Evolutionary conservation across 305 asterid genomes (phyloP), one percentile per base, ranked within the genome.

Genomic region (Withania somnifera): DNA sequence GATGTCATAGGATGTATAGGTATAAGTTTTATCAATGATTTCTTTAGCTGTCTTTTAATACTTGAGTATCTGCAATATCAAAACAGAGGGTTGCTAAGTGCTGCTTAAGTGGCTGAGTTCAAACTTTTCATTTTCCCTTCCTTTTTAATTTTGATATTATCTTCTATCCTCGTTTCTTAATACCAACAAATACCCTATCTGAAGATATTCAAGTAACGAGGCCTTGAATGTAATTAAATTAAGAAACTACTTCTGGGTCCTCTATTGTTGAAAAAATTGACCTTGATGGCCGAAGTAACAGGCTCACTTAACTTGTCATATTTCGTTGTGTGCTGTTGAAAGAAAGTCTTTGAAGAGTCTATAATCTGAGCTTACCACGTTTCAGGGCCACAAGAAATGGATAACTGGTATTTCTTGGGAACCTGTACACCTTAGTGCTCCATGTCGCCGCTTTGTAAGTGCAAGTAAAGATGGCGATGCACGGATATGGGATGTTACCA

Each of bases 391-490:
- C 89, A 96, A 94, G 87, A 96, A 94, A 93, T 94, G 98, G 99
- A 90, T 96, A 83, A 96, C 99, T 80, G 98, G 98, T 82, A 89
- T 96, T 84, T 92, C 98, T 58, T 96, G 99, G 99, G 99, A 96
- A 85, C 99, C 99, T n/a, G 88, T 91, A 84, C 99, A 96, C 87
- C 95, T 94, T 40, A 90, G 71, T 87, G 92, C 98, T 82, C 99
- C 99, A 50, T 88, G 93, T 79, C 97, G 99, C 73, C 98, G 97
- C 50, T 92, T 95, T 71, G 99, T 95, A 28, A 95, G 98, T 89
- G 91, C 95, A 66, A 94, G 98, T 89, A 96, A 96, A 91, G 99
- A 96, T 88, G 99, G 99, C 40, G 98, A 94, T 92, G 97, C 99
- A 67, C 94, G 98, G 84, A 94, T 96, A 88, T 96, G 98, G 99